phyloP scores from a whole-genome alignment of 1,284 basidiomycete species.

The Pseudozyma sp. region DNA sequence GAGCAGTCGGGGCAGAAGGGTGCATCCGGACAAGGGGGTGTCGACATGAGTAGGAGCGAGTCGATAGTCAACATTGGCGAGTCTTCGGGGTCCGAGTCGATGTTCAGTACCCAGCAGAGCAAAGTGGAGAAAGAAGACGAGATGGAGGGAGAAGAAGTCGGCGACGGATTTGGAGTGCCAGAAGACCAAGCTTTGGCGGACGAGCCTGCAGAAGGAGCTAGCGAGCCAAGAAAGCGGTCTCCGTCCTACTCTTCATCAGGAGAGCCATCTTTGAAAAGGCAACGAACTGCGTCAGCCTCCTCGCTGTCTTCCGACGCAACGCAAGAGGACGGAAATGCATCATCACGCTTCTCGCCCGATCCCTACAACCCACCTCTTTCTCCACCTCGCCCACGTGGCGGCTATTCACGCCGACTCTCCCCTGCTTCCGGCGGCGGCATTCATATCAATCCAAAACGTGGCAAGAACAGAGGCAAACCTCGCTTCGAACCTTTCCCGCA shows the following conservation, averaged over 20 bases:
- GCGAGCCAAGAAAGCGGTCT: conserved; percentile 5
- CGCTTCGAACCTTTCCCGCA: conserved; percentile 34
- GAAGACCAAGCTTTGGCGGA: conserved; percentile 8
- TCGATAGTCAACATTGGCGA: conserved; percentile 29
- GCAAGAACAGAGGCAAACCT: conserved; percentile 25
- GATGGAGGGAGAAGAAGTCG: conserved; percentile 28
- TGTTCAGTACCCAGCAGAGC: background rate
- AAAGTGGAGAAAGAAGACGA: conserved; percentile 1
- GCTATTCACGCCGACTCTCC: conserved; percentile 38
- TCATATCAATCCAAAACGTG: conserved; percentile 31
- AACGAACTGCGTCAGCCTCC: background rate
- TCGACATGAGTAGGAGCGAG: conserved; percentile 28
- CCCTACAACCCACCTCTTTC: conserved; percentile 57
- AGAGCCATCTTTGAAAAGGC: conserved; percentile 1
- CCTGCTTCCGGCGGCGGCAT: conserved; percentile 37
- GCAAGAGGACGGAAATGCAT: conserved; percentile 2
- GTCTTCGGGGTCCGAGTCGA: conserved; percentile 8
- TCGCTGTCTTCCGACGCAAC: background rate
- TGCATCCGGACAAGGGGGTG: background rate
- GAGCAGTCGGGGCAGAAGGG: background rate
- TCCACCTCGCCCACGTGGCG: conserved; percentile 41
- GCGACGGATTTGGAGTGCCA: conserved; percentile 42
- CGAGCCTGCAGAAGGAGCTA: background rate
- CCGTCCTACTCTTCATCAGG: background rate
- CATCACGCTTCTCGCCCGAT: conserved; percentile 50